Evolutionary conservation across 1,284 basidiomycete genomes (phyloP).

Genomic region (Inonotus obliquus): DNA sequence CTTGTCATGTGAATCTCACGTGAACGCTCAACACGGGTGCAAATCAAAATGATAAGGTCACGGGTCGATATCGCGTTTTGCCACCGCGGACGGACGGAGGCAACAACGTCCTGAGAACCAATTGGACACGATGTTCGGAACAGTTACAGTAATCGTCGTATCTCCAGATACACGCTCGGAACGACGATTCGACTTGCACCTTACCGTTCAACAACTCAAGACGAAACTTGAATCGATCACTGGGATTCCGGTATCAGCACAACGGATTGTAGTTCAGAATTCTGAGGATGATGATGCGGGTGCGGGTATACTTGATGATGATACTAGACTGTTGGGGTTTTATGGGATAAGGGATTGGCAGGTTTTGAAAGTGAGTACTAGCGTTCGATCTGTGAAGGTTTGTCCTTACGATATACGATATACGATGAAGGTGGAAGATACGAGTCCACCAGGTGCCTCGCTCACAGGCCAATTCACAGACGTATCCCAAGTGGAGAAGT

Average conservation of each 20-base stretch:
- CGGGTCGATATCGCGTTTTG: too few relatives aligned
- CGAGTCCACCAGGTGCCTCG: slow-evolving; percentile 61
- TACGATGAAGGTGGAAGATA: slow-evolving; percentile 64
- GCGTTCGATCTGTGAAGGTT: background rate
- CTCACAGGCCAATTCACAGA: slow-evolving; percentile 82
- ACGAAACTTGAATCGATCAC: slow-evolving; percentile 87
- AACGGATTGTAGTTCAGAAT: slow-evolving; percentile 61
- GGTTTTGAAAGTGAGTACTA: slow-evolving; percentile 60
- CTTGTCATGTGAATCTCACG: too few relatives aligned
- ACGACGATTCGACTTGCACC: slow-evolving; percentile 69
- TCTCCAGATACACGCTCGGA: slow-evolving; percentile 88
- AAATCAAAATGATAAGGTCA: too few relatives aligned
- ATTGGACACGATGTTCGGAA: slow-evolving; percentile 38
- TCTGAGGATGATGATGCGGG: slow-evolving; percentile 44
- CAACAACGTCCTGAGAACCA: too few relatives aligned
- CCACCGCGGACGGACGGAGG: too few relatives aligned
- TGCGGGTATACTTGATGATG: slow-evolving; percentile 58
- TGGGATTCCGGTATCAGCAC: slow-evolving; percentile 77
- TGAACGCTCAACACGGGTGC: too few relatives aligned
- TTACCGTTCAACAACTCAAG: slow-evolving; percentile 78
- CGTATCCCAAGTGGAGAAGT: slow-evolving; percentile 86
- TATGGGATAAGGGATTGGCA: slow-evolving; percentile 71
- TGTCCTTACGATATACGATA: background rate
- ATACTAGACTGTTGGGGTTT: slow-evolving; percentile 62
- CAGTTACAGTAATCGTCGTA: slow-evolving; percentile 70